Evolutionary conservation across 2,329 filamentous ascomycete genomes (phyloP), one percentile per base, ranked within the genome.

Genomic region (Botrytis elliptica): DNA sequence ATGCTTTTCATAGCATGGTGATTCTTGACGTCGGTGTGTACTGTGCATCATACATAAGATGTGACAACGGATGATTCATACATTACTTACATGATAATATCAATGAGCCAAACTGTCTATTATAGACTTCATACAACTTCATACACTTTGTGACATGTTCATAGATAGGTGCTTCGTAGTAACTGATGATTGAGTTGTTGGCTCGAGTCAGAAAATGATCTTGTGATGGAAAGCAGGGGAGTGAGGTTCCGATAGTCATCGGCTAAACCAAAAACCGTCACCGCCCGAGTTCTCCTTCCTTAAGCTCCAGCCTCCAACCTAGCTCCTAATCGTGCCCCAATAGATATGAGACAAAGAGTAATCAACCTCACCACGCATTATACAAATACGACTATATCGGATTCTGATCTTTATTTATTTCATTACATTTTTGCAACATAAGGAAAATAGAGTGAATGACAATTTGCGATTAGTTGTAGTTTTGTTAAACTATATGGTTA

Each of bases 291-390:
- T 44, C 20, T 20, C 64, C 12, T 25, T n/a, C 2, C 18, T 29
- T 22, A 7, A 20, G 62, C 62, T 64, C 60, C 60, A 40, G 52
- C n/a, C 52, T 57, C 14, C 52, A 29, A 57, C 52, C 60, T 63
- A 36, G 60, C 60, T 66, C 29, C 29, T 18, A 49, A 68, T 57
- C 65, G 25, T 55, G 9, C 49, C 66, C 49, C 66, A 68, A 68
- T 68, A 68, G 66, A 68, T 42, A 69, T 20, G 38, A 57, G 49
- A 69, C 66, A 69, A 69, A 69, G 66, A 69, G 49, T 29, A 66
- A 42, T 29, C 18, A 68, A 57, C 49, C 8, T 40, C 33, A 55
- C 25, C 25, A 55, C 16, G 46, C 3, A 38, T 66, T 66, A 49
- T 64, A 64, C 62, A 64, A 64, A n/a, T 46, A n/a, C n/a, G 33